Conservation (phyloP, 1,284 basidiomycete species). For the Coniferiporia weirii region DNA sequence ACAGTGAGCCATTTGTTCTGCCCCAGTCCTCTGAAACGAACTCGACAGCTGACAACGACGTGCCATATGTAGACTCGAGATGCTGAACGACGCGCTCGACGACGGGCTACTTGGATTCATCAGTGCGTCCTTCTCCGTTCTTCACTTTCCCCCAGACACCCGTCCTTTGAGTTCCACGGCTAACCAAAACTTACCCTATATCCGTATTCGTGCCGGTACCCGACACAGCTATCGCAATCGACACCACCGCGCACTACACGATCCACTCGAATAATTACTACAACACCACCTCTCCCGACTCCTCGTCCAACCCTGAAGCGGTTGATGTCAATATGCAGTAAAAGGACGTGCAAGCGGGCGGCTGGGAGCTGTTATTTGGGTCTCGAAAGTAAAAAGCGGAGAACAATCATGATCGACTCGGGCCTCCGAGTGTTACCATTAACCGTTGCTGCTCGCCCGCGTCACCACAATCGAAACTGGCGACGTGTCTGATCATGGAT, state of each 20-base stretch:
- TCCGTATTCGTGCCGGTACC: background rate
- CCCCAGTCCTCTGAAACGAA: background rate
- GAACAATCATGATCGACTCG: too few species aligned
- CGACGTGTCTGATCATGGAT: too few species aligned
- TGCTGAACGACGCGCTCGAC: conserved; percentile 1
- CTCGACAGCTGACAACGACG: background rate
- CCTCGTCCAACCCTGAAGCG: background rate
- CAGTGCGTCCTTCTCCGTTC: background rate
- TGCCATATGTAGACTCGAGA: conserved; percentile 10
- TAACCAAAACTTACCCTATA: background rate
- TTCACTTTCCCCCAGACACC: background rate
- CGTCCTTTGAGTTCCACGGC: background rate
- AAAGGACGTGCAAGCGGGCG: too few species aligned
- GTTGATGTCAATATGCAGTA: too few species aligned
- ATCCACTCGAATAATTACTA: conserved; percentile 14
- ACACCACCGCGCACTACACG: conserved; percentile 11
- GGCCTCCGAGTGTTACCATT: too few species aligned
- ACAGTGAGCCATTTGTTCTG: conserved; percentile 20
- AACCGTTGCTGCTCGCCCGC: too few species aligned
- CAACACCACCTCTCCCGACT: conserved; percentile 1
- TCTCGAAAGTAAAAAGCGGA: too few species aligned
- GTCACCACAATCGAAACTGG: too few species aligned
- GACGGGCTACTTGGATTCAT: conserved; percentile 17
- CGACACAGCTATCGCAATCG: conserved; percentile 12
- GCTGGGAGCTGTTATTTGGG: too few species aligned